A percentile compares a stretch with the other conserved stretches of the same genome.
phyloP scores from a whole-genome alignment of 2,329 filamentous ascomycete species.

The Sphaceloma murrayae region DNA sequence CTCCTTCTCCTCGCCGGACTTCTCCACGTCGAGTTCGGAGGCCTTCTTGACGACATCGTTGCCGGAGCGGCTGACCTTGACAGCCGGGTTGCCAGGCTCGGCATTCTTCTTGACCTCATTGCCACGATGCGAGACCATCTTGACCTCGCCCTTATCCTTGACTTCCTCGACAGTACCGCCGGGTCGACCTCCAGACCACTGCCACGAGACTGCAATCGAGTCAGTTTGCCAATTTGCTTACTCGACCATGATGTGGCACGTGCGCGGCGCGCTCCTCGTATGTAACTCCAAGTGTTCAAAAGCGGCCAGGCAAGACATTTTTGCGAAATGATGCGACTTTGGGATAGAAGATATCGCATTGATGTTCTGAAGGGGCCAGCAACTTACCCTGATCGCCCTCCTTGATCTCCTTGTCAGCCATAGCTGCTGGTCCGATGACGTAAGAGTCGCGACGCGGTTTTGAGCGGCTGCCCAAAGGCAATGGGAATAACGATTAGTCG shows the following conservation, averaged over 20 bases:
- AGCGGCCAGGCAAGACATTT: neutral
- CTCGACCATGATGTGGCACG: conserved; percentile 16
- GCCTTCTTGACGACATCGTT: conserved; percentile 58
- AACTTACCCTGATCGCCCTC: conserved; percentile 43
- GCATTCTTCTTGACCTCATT: conserved; percentile 58
- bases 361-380: neutral
- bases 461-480: conserved; percentile 7
- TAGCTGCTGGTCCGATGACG: conserved; percentile 22
- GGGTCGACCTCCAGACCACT: conserved; percentile 48
- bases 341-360: conserved; percentile 3
- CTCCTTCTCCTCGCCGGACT: conserved; percentile 22
- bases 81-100: conserved; percentile 50
- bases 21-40: conserved; percentile 45
- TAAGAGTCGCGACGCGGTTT: conserved; percentile 2
- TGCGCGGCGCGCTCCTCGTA: too few relatives aligned
- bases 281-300: conserved; percentile 17
- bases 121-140: conserved; percentile 51
- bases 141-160: conserved; percentile 49
- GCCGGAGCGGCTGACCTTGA: conserved; percentile 48
- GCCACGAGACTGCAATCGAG: conserved; percentile 49
- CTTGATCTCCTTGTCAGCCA: conserved; percentile 41
- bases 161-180: conserved; percentile 49
- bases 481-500: neutral
- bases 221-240: conserved; percentile 18
- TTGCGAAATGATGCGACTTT: neutral